A percentile compares a stretch with the other conserved stretches of the same genome.
phyloP scores from a whole-genome alignment of 345 rosid genomes.

The Populus davidiana region DNA sequence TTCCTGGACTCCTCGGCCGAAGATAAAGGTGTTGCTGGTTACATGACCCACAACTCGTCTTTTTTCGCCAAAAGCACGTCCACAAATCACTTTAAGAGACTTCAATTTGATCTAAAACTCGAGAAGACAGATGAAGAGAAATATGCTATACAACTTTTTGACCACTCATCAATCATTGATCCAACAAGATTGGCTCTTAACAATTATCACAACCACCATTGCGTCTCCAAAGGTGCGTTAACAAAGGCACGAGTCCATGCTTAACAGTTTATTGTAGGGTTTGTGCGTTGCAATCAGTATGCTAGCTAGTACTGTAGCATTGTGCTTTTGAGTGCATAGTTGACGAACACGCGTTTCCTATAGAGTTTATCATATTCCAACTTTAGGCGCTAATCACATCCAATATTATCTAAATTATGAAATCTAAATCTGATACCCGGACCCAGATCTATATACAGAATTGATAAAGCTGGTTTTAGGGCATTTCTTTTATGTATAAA shows the following conservation, averaged over 20 bases:
- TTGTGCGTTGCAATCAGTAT: background rate
- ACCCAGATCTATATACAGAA: background rate
- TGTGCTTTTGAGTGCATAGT: background rate
- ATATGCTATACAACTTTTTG: background rate
- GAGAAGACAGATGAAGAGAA: background rate
- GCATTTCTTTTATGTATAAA: background rate
- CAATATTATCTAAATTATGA: background rate
- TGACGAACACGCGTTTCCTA: background rate
- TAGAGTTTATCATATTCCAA: background rate
- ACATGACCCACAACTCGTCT: background rate
- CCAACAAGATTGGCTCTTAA: background rate
- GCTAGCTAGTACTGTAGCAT: background rate
- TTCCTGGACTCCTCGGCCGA: background rate
- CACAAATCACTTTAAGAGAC: background rate
- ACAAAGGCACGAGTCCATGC: background rate
- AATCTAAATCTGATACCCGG: background rate
- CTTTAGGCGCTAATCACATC: background rate
- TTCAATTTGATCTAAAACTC: background rate
- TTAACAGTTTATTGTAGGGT: background rate
- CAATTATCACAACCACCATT: background rate
- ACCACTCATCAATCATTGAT: background rate
- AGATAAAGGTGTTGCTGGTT: background rate
- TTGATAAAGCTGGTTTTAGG: background rate
- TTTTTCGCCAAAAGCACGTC: background rate
- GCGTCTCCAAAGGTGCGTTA: background rate